Percentiles rank a stretch among this genome's conserved stretches.
Conservation (phyloP, 768 basidiomycete genomes). For the Psilocybe cyanescens region DNA sequence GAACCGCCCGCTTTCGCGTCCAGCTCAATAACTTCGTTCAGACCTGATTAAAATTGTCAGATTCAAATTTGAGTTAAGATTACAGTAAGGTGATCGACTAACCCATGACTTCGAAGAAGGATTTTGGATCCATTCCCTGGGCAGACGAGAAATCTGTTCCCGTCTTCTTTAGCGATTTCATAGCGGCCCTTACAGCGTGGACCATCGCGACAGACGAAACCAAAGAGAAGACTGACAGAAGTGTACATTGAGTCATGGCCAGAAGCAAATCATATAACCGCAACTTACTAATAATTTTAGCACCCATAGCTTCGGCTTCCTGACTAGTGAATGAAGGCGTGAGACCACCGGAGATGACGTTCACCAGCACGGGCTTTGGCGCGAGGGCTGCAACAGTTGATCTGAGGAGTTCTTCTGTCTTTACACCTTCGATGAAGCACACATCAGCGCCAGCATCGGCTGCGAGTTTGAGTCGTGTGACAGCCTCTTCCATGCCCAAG, state of each 20-base stretch:
- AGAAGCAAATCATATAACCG: not conserved
- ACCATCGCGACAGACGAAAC: constrained; percentile 79
- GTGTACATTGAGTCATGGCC: constrained; percentile 28
- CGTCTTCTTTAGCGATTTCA: constrained; percentile 75
- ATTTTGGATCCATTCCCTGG: constrained; percentile 75
- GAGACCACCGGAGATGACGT: constrained; percentile 79
- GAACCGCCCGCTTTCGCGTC: constrained; percentile 63
- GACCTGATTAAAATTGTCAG: constrained; percentile 69
- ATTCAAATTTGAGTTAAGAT: constrained; percentile 35
- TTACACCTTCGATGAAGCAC: constrained; percentile 83
- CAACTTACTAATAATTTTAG: constrained; percentile 74
- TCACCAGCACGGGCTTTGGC: constrained; percentile 78
- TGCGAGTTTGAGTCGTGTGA: constrained; percentile 67
- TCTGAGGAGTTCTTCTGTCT: constrained; percentile 65
- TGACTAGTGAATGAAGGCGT: constrained; percentile 74
- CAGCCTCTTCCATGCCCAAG: constrained; percentile 78
- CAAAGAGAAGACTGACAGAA: constrained; percentile 65
- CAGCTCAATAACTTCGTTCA: constrained; percentile 55
- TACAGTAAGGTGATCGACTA: constrained; percentile 20
- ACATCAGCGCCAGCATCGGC: constrained; percentile 78
- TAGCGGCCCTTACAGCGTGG: constrained; percentile 78
- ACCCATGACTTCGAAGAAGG: constrained; percentile 83
- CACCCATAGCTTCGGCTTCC: constrained; percentile 71
- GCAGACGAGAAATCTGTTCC: constrained; percentile 69
- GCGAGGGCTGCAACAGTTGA: constrained; percentile 68